Evolutionary conservation across 345 rosid genomes (phyloP).

Genomic region (Eucalyptus melliodora): DNA sequence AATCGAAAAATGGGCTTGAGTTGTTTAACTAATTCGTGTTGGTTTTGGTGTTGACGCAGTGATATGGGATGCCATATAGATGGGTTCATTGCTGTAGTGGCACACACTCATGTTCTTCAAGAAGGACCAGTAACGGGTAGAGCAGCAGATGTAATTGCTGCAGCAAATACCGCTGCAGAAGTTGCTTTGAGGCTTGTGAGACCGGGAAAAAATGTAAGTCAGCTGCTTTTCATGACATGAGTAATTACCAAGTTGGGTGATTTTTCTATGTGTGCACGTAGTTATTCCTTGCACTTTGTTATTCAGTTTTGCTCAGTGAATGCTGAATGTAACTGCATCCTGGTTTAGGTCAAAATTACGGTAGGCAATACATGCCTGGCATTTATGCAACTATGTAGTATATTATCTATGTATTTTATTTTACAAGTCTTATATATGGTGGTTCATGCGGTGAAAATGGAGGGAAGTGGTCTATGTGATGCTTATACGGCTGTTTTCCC

Average conservation of each 20-base stretch:
- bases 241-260: background rate
- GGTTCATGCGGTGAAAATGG: background rate
- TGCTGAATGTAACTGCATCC: background rate
- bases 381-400: background rate
- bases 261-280: background rate
- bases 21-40: background rate
- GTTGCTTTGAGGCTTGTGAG: slow-evolving; percentile 97
- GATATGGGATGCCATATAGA: slow-evolving; percentile 98
- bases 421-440: background rate
- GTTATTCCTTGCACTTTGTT: background rate
- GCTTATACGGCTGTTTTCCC: background rate
- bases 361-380: background rate
- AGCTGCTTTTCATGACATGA: background rate
- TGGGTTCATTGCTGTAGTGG: slow-evolving; percentile 97
- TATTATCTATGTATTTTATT: background rate
- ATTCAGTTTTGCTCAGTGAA: background rate
- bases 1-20: background rate
- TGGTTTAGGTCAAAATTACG: background rate
- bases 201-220: slow-evolving; percentile 85
- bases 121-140: slow-evolving; percentile 60
- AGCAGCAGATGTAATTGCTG: slow-evolving; percentile 87
- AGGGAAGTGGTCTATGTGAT: background rate
- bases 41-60: slow-evolving; percentile 14
- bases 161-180: slow-evolving; percentile 93
- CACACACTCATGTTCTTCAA: slow-evolving; percentile 77